These are phyloP conservation scores for Striga hermonthica DNA, from an alignment of 305 asterid genomes.

Conservation along the genomic window DNA sequence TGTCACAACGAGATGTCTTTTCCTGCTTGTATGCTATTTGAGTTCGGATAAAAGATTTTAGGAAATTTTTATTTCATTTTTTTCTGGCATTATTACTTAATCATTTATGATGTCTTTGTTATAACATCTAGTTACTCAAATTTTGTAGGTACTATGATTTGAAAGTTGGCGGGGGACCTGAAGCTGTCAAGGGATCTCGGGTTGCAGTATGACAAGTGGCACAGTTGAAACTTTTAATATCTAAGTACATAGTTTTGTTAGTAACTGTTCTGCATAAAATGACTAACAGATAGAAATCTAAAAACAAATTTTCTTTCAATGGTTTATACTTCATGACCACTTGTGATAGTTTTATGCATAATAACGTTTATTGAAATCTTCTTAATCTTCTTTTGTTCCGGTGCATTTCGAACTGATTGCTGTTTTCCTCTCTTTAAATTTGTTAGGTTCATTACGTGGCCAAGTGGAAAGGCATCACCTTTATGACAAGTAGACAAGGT, in stretches of 20 bases:
- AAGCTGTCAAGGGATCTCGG: conserved; percentile 98
- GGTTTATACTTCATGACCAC: neutral
- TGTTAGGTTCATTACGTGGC: conserved; percentile 89
- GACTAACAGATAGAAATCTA: conserved; percentile 21
- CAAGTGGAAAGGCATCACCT: conserved; percentile 86
- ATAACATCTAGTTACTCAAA: conserved; percentile 19
- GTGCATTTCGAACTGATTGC: neutral
- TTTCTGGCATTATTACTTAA: conserved; percentile 6
- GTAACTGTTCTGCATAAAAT: too few relatives aligned
- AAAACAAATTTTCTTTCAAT: conserved; percentile 11
- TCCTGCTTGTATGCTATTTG: conserved; percentile 1
- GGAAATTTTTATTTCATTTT: neutral
- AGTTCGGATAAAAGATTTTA: neutral
- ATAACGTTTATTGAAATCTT: neutral
- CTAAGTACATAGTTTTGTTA: conserved; percentile 37
- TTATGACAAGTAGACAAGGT: conserved; percentile 97
- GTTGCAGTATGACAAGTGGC: conserved; percentile 90
- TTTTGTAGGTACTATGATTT: conserved; percentile 78
- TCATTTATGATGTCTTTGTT: neutral
- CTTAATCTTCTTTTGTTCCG: conserved; percentile 7
- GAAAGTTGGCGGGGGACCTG: conserved; percentile 76
- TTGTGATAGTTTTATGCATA: neutral
- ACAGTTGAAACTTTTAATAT: conserved; percentile 47
- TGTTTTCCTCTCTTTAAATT: conserved; percentile 20
- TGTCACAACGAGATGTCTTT: too few relatives aligned